Base-by-base conservation (phyloP, 352 stramenopile species). In the Blastocystis sp. region DNA sequence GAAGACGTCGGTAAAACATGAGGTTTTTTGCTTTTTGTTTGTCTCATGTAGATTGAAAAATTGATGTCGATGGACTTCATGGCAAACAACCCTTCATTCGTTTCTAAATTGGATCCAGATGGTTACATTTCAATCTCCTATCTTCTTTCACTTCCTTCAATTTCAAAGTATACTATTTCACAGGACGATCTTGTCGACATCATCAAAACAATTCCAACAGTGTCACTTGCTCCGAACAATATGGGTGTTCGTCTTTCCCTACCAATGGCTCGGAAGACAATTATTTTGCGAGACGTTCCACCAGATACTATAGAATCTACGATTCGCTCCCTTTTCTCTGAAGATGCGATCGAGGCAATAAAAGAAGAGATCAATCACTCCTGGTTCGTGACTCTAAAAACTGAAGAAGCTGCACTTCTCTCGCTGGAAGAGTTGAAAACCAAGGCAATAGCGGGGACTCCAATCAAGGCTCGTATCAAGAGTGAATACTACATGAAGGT, bases 401-500 rank as follows among this genome's bases (percentile, higher is more conserved):
- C 47, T 1, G 73, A 85, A 18, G 73, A 85, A 53, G 53, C 34
- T 24, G 73, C 53, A 50, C 30, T 65, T 3, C 26, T 16, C 9
- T 59, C 50, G 2, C 50, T 59, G 11, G 20, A 59, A 13, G 13
- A 13, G 11, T n/a, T 59, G 11, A 13, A 59, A 3, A 59, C 0
- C 20, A 13, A n/a, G 1, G 20, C 50, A 13, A n/a, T 59, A 59
- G 73, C 73, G 11, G 41, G 30, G 16, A 9, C 54, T 30, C 73
- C 73, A 5, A 47, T 85, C n/a, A 85, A 85, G 16, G 73, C 73
- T 64, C 50, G 73, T 24, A 39, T 85, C 24, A 85, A 85, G 73
- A 85, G 73, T 43, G 73, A 85, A 37, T 85, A 66, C 73, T 85
- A 85, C 56, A 85, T 85, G 73, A 85, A 85, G 24, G 73, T 85